Conservation (phyloP, 1,284 basidiomycete species). For the Marasmius sp. region DNA sequence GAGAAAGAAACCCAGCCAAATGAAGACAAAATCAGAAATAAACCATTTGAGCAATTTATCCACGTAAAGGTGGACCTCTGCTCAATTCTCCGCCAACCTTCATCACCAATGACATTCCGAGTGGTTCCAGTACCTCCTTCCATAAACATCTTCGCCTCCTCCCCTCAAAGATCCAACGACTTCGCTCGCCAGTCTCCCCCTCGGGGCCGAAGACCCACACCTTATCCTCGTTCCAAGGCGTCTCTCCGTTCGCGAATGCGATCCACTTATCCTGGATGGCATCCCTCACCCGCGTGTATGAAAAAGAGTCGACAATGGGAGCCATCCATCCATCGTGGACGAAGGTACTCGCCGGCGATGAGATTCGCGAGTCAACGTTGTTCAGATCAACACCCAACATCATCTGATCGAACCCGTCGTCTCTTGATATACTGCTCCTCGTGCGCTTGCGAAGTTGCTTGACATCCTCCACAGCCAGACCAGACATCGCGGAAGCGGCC, state of each 20-base stretch:
- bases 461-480: slow-evolving; percentile 12
- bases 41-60: not conserved
- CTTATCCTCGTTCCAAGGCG: slow-evolving; percentile 65
- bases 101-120: slow-evolving; percentile 63
- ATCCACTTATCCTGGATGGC: slow-evolving; percentile 72
- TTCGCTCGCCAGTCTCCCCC: slow-evolving; percentile 65
- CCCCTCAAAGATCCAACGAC: slow-evolving; percentile 53
- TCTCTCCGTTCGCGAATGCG: slow-evolving; percentile 68
- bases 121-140: slow-evolving; percentile 63
- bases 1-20: not conserved
- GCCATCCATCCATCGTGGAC: slow-evolving; percentile 44
- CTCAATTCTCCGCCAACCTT: slow-evolving; percentile 72
- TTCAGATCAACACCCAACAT: slow-evolving; percentile 23
- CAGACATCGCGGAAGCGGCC: slow-evolving; percentile 20
- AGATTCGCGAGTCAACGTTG: slow-evolving; percentile 22
- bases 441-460: not conserved
- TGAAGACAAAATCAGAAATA: not conserved
- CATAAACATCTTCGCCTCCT: slow-evolving; percentile 49
- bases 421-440: not conserved
- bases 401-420: slow-evolving; percentile 7
- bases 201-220: slow-evolving; percentile 76
- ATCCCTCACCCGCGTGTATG: slow-evolving; percentile 63
- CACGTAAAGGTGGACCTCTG: slow-evolving; percentile 50
- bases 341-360: slow-evolving; percentile 1
- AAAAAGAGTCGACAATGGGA: slow-evolving; percentile 59